phyloP scores from a whole-genome alignment of 768 basidiomycete genomes.

The Tylopilus felleus region DNA sequence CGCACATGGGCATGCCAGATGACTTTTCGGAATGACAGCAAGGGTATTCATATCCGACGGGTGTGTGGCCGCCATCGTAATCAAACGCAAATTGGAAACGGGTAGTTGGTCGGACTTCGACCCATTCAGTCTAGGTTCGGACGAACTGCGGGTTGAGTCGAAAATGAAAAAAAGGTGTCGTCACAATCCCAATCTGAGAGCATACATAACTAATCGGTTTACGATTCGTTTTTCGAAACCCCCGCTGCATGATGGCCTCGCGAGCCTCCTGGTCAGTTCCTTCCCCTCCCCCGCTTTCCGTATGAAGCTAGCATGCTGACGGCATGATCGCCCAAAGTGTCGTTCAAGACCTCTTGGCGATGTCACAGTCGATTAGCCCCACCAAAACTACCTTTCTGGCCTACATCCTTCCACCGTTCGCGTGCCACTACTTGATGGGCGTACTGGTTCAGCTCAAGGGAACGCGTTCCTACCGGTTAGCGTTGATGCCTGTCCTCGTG shows the following conservation, averaged over 20 bases:
- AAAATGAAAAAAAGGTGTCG: background rate
- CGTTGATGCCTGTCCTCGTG: conserved; percentile 45
- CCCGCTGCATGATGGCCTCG: background rate
- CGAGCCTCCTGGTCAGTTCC: background rate
- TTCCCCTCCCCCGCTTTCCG: background rate
- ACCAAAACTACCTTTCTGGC: conserved; percentile 26
- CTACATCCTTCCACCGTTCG: conserved; percentile 41
- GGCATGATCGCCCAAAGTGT: background rate
- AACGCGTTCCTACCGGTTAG: conserved; percentile 40
- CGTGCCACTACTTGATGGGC: conserved; percentile 50
- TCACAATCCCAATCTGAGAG: background rate
- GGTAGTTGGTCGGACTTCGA: background rate
- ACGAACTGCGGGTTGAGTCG: background rate
- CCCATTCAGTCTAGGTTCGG: background rate
- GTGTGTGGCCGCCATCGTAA: background rate
- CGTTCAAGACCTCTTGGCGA: conserved; percentile 1
- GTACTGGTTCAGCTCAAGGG: conserved; percentile 50
- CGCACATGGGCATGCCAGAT: background rate
- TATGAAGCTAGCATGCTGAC: background rate
- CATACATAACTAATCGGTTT: background rate
- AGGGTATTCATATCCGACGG: background rate
- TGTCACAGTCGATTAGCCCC: conserved; percentile 4
- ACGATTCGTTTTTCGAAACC: background rate
- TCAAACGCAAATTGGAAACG: background rate
- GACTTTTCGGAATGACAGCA: background rate